A percentile compares a stretch with the other conserved stretches of the same genome.
phyloP scores from a whole-genome alignment of 768 basidiomycete genomes.

The Mycena maculata region DNA sequence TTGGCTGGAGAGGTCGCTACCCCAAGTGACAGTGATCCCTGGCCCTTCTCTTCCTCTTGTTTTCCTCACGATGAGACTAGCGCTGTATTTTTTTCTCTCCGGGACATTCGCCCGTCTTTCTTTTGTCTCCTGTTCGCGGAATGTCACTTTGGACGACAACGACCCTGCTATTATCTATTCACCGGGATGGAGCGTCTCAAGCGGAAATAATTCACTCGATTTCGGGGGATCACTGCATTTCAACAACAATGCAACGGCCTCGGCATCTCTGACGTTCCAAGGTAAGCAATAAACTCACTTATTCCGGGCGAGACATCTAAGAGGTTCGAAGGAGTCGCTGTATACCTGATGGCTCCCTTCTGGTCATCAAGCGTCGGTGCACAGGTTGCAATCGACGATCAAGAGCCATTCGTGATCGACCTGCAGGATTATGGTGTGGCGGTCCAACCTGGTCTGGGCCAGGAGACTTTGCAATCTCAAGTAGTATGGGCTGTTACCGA shows the following conservation, averaged over 20 bases:
- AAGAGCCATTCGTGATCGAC: conserved; percentile 17
- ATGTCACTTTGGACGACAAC: conserved; percentile 30
- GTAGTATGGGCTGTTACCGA: conserved; percentile 17
- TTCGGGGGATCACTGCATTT: conserved; percentile 27
- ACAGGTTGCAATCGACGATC: conserved; percentile 18
- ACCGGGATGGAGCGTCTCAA: conserved; percentile 19
- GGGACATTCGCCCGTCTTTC: conserved; percentile 15
- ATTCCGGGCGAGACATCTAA: not conserved
- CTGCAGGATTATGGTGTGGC: conserved; percentile 6
- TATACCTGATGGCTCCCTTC: conserved; percentile 23
- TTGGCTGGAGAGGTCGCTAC: not conserved
- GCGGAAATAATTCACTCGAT: conserved; percentile 17
- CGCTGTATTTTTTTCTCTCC: conserved; percentile 6
- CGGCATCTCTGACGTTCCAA: conserved; percentile 19
- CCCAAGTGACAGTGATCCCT: conserved; percentile 10
- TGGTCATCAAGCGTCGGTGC: conserved; percentile 24
- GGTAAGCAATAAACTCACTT: not conserved
- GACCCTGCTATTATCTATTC: conserved; percentile 25
- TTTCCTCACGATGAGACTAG: conserved; percentile 23
- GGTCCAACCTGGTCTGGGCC: not conserved
- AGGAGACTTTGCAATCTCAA: conserved; percentile 16
- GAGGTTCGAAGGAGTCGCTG: conserved; percentile 11
- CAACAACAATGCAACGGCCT: conserved; percentile 10
- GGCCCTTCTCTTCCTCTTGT: conserved; percentile 8
- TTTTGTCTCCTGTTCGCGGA: conserved; percentile 26